These are phyloP conservation scores for Aphanomyces astaci DNA, from an alignment of 352 stramenopile genomes.

Conservation along the genomic window DNA sequence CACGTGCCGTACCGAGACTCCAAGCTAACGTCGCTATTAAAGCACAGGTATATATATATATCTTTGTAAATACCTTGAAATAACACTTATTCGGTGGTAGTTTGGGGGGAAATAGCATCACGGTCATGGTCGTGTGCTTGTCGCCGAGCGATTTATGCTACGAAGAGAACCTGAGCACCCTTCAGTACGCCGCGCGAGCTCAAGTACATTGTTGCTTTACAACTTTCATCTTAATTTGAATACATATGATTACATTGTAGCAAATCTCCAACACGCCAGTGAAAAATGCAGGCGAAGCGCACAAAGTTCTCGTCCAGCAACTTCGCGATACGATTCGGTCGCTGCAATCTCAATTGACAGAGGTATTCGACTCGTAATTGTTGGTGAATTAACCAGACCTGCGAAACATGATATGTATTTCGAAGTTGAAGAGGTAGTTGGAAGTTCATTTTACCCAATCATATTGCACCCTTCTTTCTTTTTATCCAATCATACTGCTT, in stretches of 20 bases:
- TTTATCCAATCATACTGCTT: too few relatives aligned
- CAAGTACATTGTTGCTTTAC: slow-evolving; percentile 32
- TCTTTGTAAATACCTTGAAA: neutral
- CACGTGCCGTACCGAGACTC: slow-evolving; percentile 92
- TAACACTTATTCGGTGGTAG: slow-evolving; percentile 1
- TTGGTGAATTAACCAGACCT: neutral
- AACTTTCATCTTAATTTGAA: neutral
- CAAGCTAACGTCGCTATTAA: slow-evolving; percentile 89
- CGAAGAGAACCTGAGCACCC: slow-evolving; percentile 88
- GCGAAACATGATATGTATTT: too few relatives aligned
- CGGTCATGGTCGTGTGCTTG: slow-evolving; percentile 87
- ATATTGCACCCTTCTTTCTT: too few relatives aligned
- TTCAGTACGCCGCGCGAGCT: slow-evolving; percentile 89
- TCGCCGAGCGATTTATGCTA: slow-evolving; percentile 75
- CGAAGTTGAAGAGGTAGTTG: too few relatives aligned
- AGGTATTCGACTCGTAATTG: neutral
- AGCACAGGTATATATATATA: slow-evolving; percentile 41
- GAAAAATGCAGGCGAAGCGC: slow-evolving; percentile 18
- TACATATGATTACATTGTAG: neutral
- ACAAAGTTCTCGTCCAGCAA: slow-evolving; percentile 30
- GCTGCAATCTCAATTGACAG: neutral
- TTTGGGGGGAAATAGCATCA: slow-evolving; percentile 82
- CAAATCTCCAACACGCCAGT: slow-evolving; percentile 21
- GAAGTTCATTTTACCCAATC: too few relatives aligned
- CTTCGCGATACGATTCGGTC: slow-evolving; percentile 37